Percentiles rank a stretch among this genome's conserved stretches.
These are phyloP conservation scores for Kazachstania sp. DNA, from an alignment of 1,139 yeast species.

Conservation along the genomic window DNA sequence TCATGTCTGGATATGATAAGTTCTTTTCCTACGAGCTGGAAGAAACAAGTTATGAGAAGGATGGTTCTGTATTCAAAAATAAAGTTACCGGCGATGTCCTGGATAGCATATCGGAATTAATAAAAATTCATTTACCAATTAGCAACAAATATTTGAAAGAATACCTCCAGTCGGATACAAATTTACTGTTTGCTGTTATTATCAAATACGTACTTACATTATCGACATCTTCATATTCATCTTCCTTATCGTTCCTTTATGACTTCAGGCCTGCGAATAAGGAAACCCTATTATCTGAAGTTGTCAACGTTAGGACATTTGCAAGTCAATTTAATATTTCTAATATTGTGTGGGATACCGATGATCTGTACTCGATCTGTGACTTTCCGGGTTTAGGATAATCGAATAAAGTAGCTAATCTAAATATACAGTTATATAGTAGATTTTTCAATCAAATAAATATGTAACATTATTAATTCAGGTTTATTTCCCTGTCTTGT, in stretches of 20 bases:
- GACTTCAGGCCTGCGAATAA: constrained; percentile 10
- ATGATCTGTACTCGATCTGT: constrained; percentile 12
- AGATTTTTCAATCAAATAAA: background rate
- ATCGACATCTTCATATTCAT: constrained; percentile 9
- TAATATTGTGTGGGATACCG: constrained; percentile 16
- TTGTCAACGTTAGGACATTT: constrained; percentile 12
- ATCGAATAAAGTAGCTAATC: background rate
- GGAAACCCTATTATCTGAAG: constrained; percentile 7
- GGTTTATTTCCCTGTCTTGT: no score
- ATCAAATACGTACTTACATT: constrained; percentile 11
- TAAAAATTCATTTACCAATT: constrained; percentile 15
- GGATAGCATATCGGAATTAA: constrained; percentile 9
- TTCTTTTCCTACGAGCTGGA: constrained; percentile 11
- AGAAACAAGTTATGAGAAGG: constrained; percentile 7
- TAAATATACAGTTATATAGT: background rate
- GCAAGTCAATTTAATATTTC: constrained; percentile 13
- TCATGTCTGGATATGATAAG: constrained; percentile 10
- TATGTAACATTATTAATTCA: background rate
- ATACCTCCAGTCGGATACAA: constrained; percentile 9
- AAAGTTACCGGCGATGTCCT: background rate
- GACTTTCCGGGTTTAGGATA: background rate
- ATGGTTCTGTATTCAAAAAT: background rate
- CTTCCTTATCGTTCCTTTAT: constrained; percentile 10
- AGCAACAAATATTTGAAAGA: constrained; percentile 12
- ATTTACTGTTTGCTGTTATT: constrained; percentile 9